These are phyloP conservation scores for Phytomonas sp. DNA, from an alignment of 208 protist genomes.

Conservation along the genomic window DNA sequence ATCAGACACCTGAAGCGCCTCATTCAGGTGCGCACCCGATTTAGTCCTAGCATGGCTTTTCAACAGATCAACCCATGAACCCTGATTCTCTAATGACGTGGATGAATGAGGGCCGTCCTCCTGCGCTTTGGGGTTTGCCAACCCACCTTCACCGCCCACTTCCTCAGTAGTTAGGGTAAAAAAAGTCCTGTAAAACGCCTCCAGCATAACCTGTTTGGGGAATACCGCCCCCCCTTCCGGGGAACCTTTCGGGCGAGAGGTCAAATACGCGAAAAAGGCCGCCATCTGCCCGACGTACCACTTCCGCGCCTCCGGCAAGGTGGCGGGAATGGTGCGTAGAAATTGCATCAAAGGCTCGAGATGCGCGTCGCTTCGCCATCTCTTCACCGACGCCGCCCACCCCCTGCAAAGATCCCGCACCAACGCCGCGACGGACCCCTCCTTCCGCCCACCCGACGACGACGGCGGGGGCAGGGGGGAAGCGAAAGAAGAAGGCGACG, in stretches of 20 bases:
- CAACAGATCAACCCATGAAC: not conserved
- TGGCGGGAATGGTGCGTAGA: not conserved
- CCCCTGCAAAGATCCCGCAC: conserved; percentile 6
- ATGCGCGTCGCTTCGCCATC: not conserved
- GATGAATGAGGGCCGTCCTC: not conserved
- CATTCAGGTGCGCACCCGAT: not conserved
- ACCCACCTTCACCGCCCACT: not conserved
- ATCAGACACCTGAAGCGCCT: not conserved
- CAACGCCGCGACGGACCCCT: not conserved
- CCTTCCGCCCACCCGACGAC: not conserved
- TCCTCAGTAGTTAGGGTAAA: not conserved
- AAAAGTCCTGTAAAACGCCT: not conserved
- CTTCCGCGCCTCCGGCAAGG: not conserved
- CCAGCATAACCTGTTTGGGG: not conserved
- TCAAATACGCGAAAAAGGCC: not conserved
- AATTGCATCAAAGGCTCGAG: conserved; percentile 11
- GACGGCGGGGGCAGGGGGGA: not conserved
- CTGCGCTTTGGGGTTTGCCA: not conserved
- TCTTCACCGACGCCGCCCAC: conserved; percentile 5
- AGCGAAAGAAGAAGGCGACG: too few relatives aligned
- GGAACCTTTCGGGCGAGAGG: not conserved
- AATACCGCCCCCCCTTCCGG: not conserved
- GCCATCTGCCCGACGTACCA: not conserved
- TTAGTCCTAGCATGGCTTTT: not conserved
- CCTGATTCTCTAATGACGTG: not conserved